Conservation (phyloP, 345 rosid species). For the Rhodamnia argentea region DNA sequence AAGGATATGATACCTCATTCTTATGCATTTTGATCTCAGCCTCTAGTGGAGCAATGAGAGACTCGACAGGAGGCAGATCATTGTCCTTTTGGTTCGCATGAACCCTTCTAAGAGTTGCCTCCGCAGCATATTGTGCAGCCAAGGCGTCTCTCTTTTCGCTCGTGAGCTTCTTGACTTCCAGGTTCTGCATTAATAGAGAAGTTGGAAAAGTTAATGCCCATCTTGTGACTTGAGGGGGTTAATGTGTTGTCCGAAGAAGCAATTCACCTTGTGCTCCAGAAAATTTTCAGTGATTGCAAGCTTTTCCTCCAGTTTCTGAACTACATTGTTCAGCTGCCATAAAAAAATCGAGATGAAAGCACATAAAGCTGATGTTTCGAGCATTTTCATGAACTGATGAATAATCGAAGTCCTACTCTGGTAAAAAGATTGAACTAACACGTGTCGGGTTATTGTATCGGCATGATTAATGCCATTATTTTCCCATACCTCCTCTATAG, state of each 20-base stretch:
- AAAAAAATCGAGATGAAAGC: not conserved
- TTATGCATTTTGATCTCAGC: slow-evolving; percentile 69
- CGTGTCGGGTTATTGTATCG: not conserved
- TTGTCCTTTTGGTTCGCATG: slow-evolving; percentile 61
- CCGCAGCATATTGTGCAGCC: slow-evolving; percentile 88
- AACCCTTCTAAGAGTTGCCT: slow-evolving; percentile 72
- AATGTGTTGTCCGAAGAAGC: not conserved
- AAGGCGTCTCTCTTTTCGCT: slow-evolving; percentile 73
- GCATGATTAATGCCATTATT: not conserved
- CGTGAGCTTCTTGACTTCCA: slow-evolving; percentile 56
- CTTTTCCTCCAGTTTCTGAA: slow-evolving; percentile 42
- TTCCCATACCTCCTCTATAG: slow-evolving; percentile 46
- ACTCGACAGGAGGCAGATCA: slow-evolving; percentile 47
- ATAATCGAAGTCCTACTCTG: not conserved
- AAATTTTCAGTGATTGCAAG: slow-evolving; percentile 36
- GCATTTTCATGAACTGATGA: not conserved
- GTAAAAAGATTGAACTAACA: not conserved
- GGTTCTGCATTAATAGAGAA: slow-evolving; percentile 34
- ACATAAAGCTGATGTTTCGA: not conserved
- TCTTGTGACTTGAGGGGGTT: not conserved
- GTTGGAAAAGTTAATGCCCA: not conserved
- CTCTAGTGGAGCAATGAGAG: slow-evolving; percentile 79
- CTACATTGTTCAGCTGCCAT: slow-evolving; percentile 48
- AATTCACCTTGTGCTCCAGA: slow-evolving; percentile 52
- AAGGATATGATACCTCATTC: slow-evolving; percentile 38